A percentile compares a stretch with the other conserved stretches of the same genome.
Evolutionary conservation across 768 basidiomycete genomes (phyloP).

Genomic region (Leccinellum luteum): DNA sequence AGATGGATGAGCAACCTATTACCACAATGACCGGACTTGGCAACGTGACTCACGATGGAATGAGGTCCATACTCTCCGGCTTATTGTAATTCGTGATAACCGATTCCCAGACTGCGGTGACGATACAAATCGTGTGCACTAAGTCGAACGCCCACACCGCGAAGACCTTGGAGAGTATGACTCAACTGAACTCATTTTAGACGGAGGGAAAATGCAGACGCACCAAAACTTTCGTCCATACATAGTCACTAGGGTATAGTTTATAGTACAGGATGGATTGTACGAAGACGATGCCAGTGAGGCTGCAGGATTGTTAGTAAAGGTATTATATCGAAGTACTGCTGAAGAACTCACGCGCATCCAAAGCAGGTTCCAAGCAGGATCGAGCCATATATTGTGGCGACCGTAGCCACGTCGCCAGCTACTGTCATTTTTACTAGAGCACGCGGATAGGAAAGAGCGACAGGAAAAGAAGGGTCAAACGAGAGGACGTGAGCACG

Average conservation of each 20-base stretch:
- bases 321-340: neutral
- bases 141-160: conserved; percentile 29
- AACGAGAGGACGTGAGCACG: conserved; percentile 32
- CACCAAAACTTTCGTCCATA: conserved; percentile 29
- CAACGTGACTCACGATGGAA: conserved; percentile 25
- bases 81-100: conserved; percentile 25
- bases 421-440: conserved; percentile 15
- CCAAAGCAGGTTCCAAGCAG: conserved; percentile 31
- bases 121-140: conserved; percentile 29
- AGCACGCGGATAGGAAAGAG: neutral
- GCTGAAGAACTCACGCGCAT: conserved; percentile 20
- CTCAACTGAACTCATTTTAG: neutral
- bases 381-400: conserved; percentile 32
- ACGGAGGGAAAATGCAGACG: neutral
- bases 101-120: conserved; percentile 25
- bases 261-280: conserved; percentile 31
- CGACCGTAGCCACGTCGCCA: conserved; percentile 32
- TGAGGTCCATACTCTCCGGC: conserved; percentile 26
- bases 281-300: conserved; percentile 33
- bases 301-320: conserved; percentile 19
- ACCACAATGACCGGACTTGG: neutral
- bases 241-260: conserved; percentile 28
- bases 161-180: conserved; percentile 19
- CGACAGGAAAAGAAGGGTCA: conserved; percentile 1
- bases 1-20: neutral